Conservation (phyloP, 345 rosid species). For the Excoecaria cochinchinensis region DNA sequence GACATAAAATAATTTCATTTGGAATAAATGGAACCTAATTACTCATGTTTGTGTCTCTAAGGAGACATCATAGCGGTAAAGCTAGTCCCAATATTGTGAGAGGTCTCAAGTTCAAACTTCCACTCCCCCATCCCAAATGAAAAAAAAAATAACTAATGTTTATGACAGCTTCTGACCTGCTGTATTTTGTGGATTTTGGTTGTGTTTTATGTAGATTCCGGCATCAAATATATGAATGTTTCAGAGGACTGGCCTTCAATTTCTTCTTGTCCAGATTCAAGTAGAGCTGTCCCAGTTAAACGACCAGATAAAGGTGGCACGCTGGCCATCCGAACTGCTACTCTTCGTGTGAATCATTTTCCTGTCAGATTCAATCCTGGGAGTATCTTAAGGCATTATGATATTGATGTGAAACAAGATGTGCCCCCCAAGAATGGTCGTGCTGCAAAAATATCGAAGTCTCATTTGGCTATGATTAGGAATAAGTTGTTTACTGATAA, state of each 20-base stretch:
- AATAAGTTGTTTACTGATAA: constrained; percentile 52
- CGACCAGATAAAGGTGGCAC: constrained; percentile 74
- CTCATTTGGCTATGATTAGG: constrained; percentile 43
- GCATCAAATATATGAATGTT: constrained; percentile 15
- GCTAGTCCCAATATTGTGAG: no score
- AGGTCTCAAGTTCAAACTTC: no score
- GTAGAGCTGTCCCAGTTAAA: constrained; percentile 33
- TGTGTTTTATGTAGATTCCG: constrained; percentile 14
- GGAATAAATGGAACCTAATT: background rate
- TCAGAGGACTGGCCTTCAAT: constrained; percentile 22
- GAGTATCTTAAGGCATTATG: constrained; percentile 55
- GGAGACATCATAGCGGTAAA: no score
- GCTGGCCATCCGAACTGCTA: constrained; percentile 31
- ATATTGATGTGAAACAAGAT: constrained; percentile 55
- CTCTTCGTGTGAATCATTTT: constrained; percentile 66
- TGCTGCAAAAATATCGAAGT: constrained; percentile 43
- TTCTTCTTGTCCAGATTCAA: constrained; percentile 1
- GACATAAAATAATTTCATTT: background rate
- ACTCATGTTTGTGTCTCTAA: background rate
- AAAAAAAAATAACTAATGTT: no score
- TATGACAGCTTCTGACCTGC: no score
- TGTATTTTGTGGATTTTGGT: background rate
- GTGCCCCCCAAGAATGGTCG: constrained; percentile 26
- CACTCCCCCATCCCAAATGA: no score
- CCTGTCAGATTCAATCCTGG: constrained; percentile 50